Conservation (phyloP, 148 eudicot genomes). For the Cornus kousa region DNA sequence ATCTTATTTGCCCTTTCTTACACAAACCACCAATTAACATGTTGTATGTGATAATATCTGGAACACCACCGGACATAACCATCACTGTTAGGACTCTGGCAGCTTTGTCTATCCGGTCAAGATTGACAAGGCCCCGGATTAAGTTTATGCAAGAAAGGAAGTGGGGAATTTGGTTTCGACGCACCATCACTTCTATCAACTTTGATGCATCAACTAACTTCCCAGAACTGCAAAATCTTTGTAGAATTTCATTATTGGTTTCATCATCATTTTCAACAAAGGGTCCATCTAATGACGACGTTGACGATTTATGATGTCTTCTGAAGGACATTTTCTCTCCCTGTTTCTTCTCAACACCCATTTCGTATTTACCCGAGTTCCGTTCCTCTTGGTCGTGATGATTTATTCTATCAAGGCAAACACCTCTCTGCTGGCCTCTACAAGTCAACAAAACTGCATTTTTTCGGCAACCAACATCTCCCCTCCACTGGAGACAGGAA, state of each 20-base stretch:
- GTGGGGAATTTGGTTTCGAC: slow-evolving; percentile 76
- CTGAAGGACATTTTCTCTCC: slow-evolving; percentile 20
- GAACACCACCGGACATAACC: slow-evolving; percentile 89
- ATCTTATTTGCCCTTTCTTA: slow-evolving; percentile 47
- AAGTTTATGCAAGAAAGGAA: slow-evolving; percentile 67
- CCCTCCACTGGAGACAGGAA: slow-evolving; percentile 14
- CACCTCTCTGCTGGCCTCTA: slow-evolving; percentile 27
- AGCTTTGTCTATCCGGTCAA: slow-evolving; percentile 49
- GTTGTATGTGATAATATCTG: slow-evolving; percentile 84
- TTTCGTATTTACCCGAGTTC: slow-evolving; percentile 28
- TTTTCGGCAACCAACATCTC: slow-evolving; percentile 24
- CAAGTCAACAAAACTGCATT: neutral
- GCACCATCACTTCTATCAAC: slow-evolving; percentile 72
- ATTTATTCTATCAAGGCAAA: slow-evolving; percentile 38
- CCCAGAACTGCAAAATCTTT: slow-evolving; percentile 49
- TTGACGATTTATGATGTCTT: slow-evolving; percentile 19
- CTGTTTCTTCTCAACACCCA: slow-evolving; percentile 26
- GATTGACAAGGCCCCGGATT: slow-evolving; percentile 68
- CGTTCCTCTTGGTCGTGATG: slow-evolving; percentile 26
- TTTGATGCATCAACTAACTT: slow-evolving; percentile 59
- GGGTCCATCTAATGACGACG: slow-evolving; percentile 35
- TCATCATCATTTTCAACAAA: slow-evolving; percentile 61
- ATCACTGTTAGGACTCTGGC: slow-evolving; percentile 48
- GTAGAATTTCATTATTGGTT: slow-evolving; percentile 64
- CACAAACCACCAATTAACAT: slow-evolving; percentile 80